Evolutionary conservation across 1,139 yeast genomes (phyloP).

Genomic region (Blastobotrys proliferans): DNA sequence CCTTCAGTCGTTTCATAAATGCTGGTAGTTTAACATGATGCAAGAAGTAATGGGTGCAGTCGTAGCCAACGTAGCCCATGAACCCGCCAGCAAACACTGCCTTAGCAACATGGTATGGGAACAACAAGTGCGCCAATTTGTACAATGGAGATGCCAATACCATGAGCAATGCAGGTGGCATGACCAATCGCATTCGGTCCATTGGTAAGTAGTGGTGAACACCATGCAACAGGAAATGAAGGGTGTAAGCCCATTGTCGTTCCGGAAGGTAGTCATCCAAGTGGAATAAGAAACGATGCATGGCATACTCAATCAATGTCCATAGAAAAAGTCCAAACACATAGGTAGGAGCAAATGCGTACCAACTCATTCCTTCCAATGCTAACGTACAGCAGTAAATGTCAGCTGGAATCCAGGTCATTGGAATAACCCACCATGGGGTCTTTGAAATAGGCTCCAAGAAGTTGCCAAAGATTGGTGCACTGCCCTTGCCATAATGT

Average conservation of each 20-base stretch:
- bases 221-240: slow-evolving; percentile 91
- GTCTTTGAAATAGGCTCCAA: slow-evolving; percentile 67
- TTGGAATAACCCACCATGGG: slow-evolving; percentile 82
- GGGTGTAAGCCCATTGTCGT: slow-evolving; percentile 63
- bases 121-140: slow-evolving; percentile 51
- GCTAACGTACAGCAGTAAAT: slow-evolving; percentile 44
- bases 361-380: slow-evolving; percentile 28
- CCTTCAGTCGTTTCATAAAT: slow-evolving; percentile 72
- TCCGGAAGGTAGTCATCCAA: slow-evolving; percentile 83
- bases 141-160: slow-evolving; percentile 57
- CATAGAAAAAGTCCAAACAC: slow-evolving; percentile 74
- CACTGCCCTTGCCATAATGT: slow-evolving; percentile 88
- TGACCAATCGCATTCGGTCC: slow-evolving; percentile 88
- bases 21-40: slow-evolving; percentile 83
- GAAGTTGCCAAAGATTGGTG: slow-evolving; percentile 76
- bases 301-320: slow-evolving; percentile 82
- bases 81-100: slow-evolving; percentile 90
- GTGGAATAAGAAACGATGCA: slow-evolving; percentile 93
- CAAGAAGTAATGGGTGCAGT: slow-evolving; percentile 81
- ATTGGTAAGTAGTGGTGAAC: slow-evolving; percentile 96
- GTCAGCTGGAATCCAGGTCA: slow-evolving; percentile 82
- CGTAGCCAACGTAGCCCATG: slow-evolving; percentile 87
- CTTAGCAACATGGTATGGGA: slow-evolving; percentile 56
- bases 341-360: slow-evolving; percentile 40
- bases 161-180: slow-evolving; percentile 86